phyloP scores from a whole-genome alignment of 306 rosid species.

The Cucumis cinereus region DNA sequence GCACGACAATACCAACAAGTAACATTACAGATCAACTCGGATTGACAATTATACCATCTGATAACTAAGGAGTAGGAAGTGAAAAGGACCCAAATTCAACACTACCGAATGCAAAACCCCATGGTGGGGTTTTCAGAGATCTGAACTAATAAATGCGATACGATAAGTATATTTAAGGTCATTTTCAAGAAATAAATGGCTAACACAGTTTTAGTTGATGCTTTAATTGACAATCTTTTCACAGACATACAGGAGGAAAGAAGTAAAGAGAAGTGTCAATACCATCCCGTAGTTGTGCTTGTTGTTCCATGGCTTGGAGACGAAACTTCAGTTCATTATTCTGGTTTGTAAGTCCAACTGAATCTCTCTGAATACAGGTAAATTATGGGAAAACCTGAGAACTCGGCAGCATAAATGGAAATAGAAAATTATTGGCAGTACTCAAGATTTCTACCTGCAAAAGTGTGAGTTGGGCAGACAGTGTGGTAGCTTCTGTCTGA shows the following conservation, averaged over 20 bases:
- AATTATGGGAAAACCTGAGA: background rate
- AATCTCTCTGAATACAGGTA: constrained; percentile 57
- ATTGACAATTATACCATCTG: background rate
- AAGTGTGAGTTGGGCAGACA: constrained; percentile 80
- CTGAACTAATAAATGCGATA: background rate
- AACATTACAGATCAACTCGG: background rate
- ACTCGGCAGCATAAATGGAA: background rate
- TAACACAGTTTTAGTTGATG: background rate
- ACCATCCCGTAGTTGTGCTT: constrained; percentile 95
- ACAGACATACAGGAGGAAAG: background rate
- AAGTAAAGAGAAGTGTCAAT: constrained; percentile 10
- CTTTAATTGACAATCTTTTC: background rate
- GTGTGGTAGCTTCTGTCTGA: constrained; percentile 87
- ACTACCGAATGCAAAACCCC: background rate
- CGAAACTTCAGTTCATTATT: constrained; percentile 93
- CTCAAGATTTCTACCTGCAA: constrained; percentile 47
- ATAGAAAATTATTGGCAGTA: background rate
- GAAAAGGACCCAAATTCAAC: background rate
- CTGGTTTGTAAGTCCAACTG: constrained; percentile 76
- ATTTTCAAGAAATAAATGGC: background rate
- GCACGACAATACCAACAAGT: background rate
- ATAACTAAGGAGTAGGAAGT: background rate
- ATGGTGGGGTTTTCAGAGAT: background rate
- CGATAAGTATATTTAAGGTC: background rate
- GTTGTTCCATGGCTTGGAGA: constrained; percentile 98